Evolutionary conservation across 345 rosid species (phyloP).

Genomic region (Gossypium mustelinum): DNA sequence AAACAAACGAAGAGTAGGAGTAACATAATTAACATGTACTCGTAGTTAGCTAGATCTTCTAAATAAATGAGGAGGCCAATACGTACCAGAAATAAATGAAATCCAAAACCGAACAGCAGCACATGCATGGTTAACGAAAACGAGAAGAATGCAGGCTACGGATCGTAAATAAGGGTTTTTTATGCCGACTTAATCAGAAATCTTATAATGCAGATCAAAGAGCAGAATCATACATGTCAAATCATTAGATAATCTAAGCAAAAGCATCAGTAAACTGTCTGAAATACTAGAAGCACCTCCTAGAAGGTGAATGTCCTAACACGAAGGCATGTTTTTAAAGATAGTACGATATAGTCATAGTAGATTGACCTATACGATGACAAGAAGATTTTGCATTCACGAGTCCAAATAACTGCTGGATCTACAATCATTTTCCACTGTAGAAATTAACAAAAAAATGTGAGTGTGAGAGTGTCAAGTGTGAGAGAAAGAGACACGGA

Average conservation of each 20-base stretch:
- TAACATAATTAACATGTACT: no score
- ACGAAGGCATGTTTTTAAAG: slow-evolving; percentile 6
- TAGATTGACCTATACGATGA: neutral
- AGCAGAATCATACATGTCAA: neutral
- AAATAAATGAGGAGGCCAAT: neutral
- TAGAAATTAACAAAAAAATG: neutral
- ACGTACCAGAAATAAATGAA: neutral
- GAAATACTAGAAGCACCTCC: slow-evolving; percentile 1
- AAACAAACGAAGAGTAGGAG: no score
- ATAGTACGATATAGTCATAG: neutral
- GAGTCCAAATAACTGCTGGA: neutral
- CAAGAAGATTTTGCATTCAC: neutral
- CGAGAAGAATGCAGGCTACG: neutral
- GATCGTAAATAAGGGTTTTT: neutral
- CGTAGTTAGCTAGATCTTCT: no score
- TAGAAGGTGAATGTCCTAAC: slow-evolving; percentile 10
- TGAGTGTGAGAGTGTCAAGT: neutral
- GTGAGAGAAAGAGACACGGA: neutral
- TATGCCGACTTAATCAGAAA: neutral
- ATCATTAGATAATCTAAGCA: neutral
- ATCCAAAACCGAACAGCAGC: neutral
- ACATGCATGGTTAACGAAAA: no score
- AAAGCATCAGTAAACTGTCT: neutral
- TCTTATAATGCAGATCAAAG: neutral
- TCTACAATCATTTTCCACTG: slow-evolving; percentile 52